Evolutionary conservation across 176 grass and related monocot genomes (phyloP), one percentile per base, ranked within the genome.

Genomic region (Aegilops bicornis): DNA sequence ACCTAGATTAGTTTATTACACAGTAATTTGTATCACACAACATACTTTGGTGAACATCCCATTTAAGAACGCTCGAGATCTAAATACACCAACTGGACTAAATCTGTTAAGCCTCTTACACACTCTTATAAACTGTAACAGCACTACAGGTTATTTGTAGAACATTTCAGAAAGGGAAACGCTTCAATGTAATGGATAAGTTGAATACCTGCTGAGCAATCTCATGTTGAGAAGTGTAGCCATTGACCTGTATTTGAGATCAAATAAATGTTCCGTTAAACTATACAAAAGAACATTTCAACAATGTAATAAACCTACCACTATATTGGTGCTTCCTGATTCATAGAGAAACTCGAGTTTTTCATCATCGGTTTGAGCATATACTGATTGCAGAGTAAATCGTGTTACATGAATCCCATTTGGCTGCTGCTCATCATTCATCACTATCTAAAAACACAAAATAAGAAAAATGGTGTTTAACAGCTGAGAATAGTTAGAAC

Each of bases 331-430:
- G 86, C 76, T 98, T 80, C 96, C 96, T 61, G 96, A 98, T 94
- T 98, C 96, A 83, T 98, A 98, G 85, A 95, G 90, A 92, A 98
- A 98, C 80, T 98, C 96, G 40, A 98, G 91, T 61, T 94, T 98
- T 84, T 98, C 96, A 92, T 96, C 93, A n/a, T 98, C 93, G 17
- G 30, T 95, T 92, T 95, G 93, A 73, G 93, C 91, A 77, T 98
- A 98, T 73, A 98, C 92, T 58, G 96, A 95, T 87, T 98, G 96
- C 78, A 98, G 91, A 71, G 88, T 89, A 83, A 98, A 98, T 31
- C 91, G 87, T 78, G 96, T 98, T 43, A 98, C 90, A 16, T 92
- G 96, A 48, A 98, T 95, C 69, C 96, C 96, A 88, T 98, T 92
- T 69, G 96, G 76, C 30, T 92, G 91, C 67, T 98, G 91, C 74